Conservation (phyloP, 345 rosid species). For the Clarkia xantiana region DNA sequence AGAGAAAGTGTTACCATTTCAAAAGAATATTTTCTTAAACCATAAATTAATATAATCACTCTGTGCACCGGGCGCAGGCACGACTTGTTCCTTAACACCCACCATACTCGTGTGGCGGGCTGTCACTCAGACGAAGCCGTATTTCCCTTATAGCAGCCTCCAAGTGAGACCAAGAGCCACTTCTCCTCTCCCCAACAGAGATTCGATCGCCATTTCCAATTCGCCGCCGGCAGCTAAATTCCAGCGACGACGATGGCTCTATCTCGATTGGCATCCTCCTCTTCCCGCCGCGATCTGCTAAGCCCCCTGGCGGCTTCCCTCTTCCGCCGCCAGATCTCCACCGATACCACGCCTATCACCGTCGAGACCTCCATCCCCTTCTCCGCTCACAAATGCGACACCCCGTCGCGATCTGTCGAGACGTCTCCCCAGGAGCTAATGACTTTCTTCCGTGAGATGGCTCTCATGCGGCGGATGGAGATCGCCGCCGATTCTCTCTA, state of each 20-base stretch:
- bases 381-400: conserved; percentile 64
- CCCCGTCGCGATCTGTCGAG: conserved; percentile 78
- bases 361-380: conserved; percentile 88
- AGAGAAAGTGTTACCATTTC: no score
- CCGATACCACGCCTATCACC: conserved; percentile 52
- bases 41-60: no score
- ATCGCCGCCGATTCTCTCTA: conserved; percentile 95
- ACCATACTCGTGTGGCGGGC: no score
- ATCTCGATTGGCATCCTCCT: conserved; percentile 26
- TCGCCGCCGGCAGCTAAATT: no score
- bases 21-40: no score
- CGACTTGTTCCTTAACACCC: no score
- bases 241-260: conserved; percentile 38
- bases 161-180: not conserved
- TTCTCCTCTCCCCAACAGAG: not conserved
- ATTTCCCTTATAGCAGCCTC: no score
- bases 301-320: conserved; percentile 22
- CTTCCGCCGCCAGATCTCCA: conserved; percentile 57
- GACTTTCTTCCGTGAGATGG: conserved; percentile 68
- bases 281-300: conserved; percentile 23
- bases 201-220: no score
- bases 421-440: conserved; percentile 50
- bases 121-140: no score
- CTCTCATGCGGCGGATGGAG: conserved; percentile 88
- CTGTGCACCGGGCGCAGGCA: no score